Conservation (phyloP, 2,329 filamentous ascomycete genomes). For the Juglanconis oblonga region DNA sequence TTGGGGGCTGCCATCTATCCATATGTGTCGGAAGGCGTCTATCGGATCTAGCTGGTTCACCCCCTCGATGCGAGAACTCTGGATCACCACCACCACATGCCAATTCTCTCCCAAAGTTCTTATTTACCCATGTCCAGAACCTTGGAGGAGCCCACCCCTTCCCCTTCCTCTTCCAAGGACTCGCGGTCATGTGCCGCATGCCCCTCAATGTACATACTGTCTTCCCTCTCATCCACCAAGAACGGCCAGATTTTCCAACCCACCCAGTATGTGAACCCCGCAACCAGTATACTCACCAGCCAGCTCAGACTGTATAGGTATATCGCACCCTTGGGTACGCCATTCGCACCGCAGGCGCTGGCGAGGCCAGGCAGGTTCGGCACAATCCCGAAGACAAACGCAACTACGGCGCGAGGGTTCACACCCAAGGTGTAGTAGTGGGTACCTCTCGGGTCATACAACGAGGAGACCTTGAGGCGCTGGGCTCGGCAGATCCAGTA, state of each 20-base stretch:
- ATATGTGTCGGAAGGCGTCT: no score
- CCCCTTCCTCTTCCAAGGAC: not conserved
- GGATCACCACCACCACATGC: not conserved
- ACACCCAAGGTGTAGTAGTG: slow-evolving; percentile 33
- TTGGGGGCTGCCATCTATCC: no score
- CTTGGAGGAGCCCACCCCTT: not conserved
- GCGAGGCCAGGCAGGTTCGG: slow-evolving; percentile 32
- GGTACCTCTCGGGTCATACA: slow-evolving; percentile 38
- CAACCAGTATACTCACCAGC: slow-evolving; percentile 28
- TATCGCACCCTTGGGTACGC: slow-evolving; percentile 22
- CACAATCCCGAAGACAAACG: slow-evolving; percentile 25
- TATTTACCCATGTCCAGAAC: not conserved
- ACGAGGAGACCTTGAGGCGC: slow-evolving; percentile 36
- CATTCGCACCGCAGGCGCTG: slow-evolving; percentile 22
- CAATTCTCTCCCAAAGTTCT: not conserved
- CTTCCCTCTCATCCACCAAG: not conserved
- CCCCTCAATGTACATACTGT: not conserved
- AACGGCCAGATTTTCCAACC: slow-evolving; percentile 7
- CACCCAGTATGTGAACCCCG: slow-evolving; percentile 1
- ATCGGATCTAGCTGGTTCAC: not conserved
- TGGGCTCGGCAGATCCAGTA: slow-evolving; percentile 34
- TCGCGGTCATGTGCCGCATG: not conserved
- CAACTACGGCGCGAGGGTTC: slow-evolving; percentile 25
- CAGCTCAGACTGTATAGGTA: slow-evolving; percentile 30
- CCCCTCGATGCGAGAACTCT: not conserved